Conservation (phyloP, 2,329 filamentous ascomycete genomes). For the Alternaria ventricosa region DNA sequence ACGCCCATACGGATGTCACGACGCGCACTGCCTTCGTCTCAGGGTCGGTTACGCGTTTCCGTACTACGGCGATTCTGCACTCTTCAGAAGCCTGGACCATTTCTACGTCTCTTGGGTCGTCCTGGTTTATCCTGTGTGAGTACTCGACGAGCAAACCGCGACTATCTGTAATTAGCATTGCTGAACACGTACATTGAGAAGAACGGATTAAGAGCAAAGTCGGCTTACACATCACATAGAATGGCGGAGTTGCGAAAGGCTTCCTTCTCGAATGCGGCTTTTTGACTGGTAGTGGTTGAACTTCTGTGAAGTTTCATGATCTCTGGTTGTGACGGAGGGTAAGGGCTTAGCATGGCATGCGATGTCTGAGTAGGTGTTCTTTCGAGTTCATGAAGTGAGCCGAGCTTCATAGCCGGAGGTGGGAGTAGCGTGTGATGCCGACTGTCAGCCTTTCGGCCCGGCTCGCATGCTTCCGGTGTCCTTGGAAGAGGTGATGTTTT, state of each 20-base stretch:
- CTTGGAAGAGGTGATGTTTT: constrained; percentile 14
- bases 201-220: background rate
- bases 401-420: constrained; percentile 31
- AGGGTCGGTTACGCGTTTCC: constrained; percentile 50
- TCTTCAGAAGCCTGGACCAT: constrained; percentile 49
- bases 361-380: constrained; percentile 20
- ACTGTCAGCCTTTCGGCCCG: constrained; percentile 14
- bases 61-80: constrained; percentile 52
- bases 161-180: constrained; percentile 23
- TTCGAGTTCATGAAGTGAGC: constrained; percentile 18
- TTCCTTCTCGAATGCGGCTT: constrained; percentile 48
- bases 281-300: constrained; percentile 43
- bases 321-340: constrained; percentile 24
- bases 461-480: constrained; percentile 26
- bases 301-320: constrained; percentile 37
- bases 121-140: constrained; percentile 46
- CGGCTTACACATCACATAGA: constrained; percentile 52
- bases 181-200: background rate
- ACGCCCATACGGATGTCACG: constrained; percentile 54
- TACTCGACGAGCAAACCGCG: constrained; percentile 52
- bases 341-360: constrained; percentile 27
- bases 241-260: constrained; percentile 54
- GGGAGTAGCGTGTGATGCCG: constrained; percentile 27
- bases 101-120: constrained; percentile 47
- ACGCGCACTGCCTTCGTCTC: constrained; percentile 44